Evolutionary conservation across 768 basidiomycete species (phyloP), one percentile per base, ranked within the genome.

Genomic region (Pisolithus sp.): DNA sequence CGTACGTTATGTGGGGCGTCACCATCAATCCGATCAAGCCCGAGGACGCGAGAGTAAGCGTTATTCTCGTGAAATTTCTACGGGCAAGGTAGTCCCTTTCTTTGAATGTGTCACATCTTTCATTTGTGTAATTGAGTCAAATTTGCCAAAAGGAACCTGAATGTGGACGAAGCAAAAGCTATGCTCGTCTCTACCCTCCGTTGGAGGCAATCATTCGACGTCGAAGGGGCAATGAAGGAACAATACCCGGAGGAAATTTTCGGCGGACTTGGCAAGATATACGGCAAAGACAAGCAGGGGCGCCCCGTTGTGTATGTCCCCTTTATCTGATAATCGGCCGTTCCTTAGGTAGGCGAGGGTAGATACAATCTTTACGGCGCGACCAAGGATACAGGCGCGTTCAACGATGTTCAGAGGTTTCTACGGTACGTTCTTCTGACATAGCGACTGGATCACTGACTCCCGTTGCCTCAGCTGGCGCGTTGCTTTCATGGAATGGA

Each of bases 361-460:
- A 89, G 86, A 1, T 90, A 90, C 61, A 92, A 91, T 62, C 62
- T 91, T 5, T 92, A 91, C 55, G 89, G 89, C 21, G 85, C 76
- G 12, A 79, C 79, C 53, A 69, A 80, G 43, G 79, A 90, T 60
- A 62, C 83, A 28, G 77, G 83, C 53, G 76, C 78, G n/a, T 92
- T 92, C 59, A 78, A 82, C 24, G 87, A 93, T 60, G 77, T 86
- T 17, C 75, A 81, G 48, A 76, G 82, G 36, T 91, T 93, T 68
- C 73, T 92, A 58, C 76, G 86, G 87, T 86, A 62, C 39, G 28
- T 10, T n/a, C 7, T 24, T 7, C 23, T 17, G 3, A 37, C 7
- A 28, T 31, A 42, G 1, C 9, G 24, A 31, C 26, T 31, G 20
- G 58, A 40, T 17, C 3, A 15, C 8, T 12, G n/a, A 7, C 59